These are phyloP conservation scores for Scorias spongiosa DNA, from an alignment of 2,329 filamentous ascomycete genomes.

Conservation along the genomic window DNA sequence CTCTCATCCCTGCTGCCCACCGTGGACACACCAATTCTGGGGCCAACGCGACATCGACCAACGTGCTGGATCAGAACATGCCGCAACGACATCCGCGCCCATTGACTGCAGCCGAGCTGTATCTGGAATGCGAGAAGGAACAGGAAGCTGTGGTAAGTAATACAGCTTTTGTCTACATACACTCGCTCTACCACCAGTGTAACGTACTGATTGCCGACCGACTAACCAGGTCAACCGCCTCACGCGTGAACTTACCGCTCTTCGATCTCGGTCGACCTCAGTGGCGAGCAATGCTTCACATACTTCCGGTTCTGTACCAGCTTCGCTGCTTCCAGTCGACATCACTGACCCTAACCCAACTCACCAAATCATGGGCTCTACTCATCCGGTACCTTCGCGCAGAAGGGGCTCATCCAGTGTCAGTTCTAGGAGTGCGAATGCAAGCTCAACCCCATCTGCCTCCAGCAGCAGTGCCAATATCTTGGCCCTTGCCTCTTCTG, in stretches of 20 bases:
- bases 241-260: constrained; percentile 69
- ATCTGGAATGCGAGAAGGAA: constrained; percentile 82
- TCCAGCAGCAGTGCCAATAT: constrained; percentile 8
- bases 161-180: background rate
- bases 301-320: constrained; percentile 38
- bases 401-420: constrained; percentile 19
- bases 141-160: constrained; percentile 73
- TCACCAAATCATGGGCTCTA: constrained; percentile 31
- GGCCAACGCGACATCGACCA: constrained; percentile 4
- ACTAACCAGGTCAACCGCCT: constrained; percentile 69
- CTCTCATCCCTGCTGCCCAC: background rate
- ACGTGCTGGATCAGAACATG: constrained; percentile 11
- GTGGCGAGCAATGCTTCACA: constrained; percentile 41
- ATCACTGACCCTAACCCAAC: constrained; percentile 32
- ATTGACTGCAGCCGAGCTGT: constrained; percentile 75
- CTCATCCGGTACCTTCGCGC: constrained; percentile 38
- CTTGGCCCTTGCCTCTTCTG: background rate
- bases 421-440: constrained; percentile 13
- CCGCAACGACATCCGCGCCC: constrained; percentile 77
- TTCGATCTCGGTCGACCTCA: constrained; percentile 53
- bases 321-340: constrained; percentile 26
- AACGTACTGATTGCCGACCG: background rate
- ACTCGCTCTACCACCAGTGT: background rate
- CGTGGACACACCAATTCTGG: background rate
- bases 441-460: constrained; percentile 9